Percentiles rank a stretch among this genome's conserved stretches.
Evolutionary conservation across 192 early-diverging fungal genomes (phyloP).

Genomic region (Allomyces macrogynus): DNA sequence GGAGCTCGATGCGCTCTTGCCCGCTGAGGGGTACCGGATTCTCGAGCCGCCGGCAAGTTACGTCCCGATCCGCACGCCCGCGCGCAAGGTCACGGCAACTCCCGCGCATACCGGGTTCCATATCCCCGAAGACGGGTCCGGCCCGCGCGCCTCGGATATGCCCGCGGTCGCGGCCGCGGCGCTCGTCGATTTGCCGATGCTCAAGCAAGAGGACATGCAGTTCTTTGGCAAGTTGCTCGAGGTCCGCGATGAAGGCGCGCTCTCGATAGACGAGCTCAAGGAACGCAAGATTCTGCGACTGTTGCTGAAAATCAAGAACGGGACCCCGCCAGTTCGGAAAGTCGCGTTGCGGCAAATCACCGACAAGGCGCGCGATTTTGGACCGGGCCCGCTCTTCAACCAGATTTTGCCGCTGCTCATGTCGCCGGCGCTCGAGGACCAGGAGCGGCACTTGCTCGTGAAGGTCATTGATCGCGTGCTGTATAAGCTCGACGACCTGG

Average conservation of each 20-base stretch:
- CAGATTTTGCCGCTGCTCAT: conserved; percentile 90
- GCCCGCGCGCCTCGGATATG: conserved; percentile 21
- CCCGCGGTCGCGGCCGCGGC: conserved; percentile 46
- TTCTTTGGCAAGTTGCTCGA: conserved; percentile 83
- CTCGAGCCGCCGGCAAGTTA: conserved; percentile 75
- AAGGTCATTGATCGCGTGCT: conserved; percentile 95
- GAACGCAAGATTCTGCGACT: conserved; percentile 92
- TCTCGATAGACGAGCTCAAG: conserved; percentile 71
- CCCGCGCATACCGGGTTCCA: conserved; percentile 62
- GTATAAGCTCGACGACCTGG: conserved; percentile 88
- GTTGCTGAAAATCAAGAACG: conserved; percentile 95
- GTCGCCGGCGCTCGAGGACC: conserved; percentile 92
- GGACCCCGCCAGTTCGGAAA: conserved; percentile 84
- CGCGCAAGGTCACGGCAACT: conserved; percentile 82
- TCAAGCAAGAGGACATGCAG: conserved; percentile 95
- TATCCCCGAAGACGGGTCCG: conserved; percentile 54
- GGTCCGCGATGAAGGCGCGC: conserved; percentile 55
- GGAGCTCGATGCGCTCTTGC: conserved; percentile 88
- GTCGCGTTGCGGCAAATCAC: conserved; percentile 81
- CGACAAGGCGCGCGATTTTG: conserved; percentile 87
- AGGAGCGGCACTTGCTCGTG: conserved; percentile 92
- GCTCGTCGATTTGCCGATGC: conserved; percentile 48
- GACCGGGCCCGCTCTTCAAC: conserved; percentile 82
- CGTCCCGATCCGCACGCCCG: conserved; percentile 83
- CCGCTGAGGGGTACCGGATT: conserved; percentile 71